phyloP scores from a whole-genome alignment of 192 early-diverging fungal species.

The Entrophospora sp. region DNA sequence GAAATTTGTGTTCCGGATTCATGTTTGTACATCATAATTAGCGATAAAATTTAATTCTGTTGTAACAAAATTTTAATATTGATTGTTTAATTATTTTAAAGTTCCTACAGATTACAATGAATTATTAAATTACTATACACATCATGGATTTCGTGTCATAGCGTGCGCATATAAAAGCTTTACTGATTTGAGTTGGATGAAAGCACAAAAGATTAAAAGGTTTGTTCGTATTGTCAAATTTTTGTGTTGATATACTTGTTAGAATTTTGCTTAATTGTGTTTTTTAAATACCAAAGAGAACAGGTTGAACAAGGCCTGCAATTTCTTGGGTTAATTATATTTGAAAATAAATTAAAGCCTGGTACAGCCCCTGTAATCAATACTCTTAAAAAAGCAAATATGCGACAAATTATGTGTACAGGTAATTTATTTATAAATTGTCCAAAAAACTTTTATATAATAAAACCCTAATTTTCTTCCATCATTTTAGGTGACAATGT shows the following conservation, averaged over 20 bases:
- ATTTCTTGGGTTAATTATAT: constrained; percentile 94
- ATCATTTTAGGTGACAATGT: constrained; percentile 75
- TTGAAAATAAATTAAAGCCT: constrained; percentile 98
- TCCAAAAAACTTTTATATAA: constrained; percentile 3
- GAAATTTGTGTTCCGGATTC: constrained; percentile 79
- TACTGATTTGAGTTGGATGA: constrained; percentile 55
- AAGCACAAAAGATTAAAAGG: constrained; percentile 66
- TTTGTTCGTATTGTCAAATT: constrained; percentile 6
- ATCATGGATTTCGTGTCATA: constrained; percentile 96
- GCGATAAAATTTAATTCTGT: neutral
- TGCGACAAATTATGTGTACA: constrained; percentile 97
- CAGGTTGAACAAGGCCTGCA: constrained; percentile 75
- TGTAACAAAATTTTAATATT: neutral
- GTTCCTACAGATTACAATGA: constrained; percentile 83
- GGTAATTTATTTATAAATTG: constrained; percentile 30
- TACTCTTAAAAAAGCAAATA: constrained; percentile 69
- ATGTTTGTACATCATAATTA: constrained; percentile 34
- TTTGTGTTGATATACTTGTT: neutral
- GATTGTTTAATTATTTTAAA: constrained; percentile 18
- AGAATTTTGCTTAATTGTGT: neutral
- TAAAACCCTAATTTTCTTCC: too few species aligned
- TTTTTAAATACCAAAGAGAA: constrained; percentile 42
- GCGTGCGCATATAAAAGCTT: constrained; percentile 82
- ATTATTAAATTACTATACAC: constrained; percentile 75
- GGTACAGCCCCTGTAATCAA: constrained; percentile 70